Evolutionary conservation across 2,329 filamentous ascomycete species (phyloP), one percentile per base, ranked within the genome.

Genomic region (Paracoccidioides brasiliensis): DNA sequence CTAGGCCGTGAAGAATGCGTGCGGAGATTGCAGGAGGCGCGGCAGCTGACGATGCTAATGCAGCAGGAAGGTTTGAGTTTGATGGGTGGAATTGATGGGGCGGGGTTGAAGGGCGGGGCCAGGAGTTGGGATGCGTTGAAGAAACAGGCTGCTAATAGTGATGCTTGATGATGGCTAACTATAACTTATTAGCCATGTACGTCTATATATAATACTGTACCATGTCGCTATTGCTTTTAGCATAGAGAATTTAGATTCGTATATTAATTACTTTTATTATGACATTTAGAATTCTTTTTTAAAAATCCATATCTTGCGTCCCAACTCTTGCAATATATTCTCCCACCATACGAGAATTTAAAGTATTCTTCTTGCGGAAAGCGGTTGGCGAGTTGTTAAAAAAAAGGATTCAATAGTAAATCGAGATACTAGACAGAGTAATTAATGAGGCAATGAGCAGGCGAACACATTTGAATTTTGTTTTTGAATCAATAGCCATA

Each of bases 1-100:
- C 64, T 84, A 28, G 81, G 81, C 0, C 74, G 73, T 49, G 69
- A 75, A 3, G 78, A 80, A 62, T 75, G 73, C 8, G 59, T 78
- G 22, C 63, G 66, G 50, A 69, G 78, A 51, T 59, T 79, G n/a
- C 60, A 67, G 49, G 69, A 74, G 54, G 71, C 74, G 4, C 70
- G 66, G 49, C 55, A 61, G 12, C 51, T 67, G 56, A 72, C 71
- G 15, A 60, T 57, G 51, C 45, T 57, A 40, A 45, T 62, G 10
- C 60, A 58, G 55, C n/a, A 61, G 60, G 33, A 58, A 57, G 52
- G 61, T 51, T 5, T 53, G 54, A 38, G 38, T 40, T 52, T 9
- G 37, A 28, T 4, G 7, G 40, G 54, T 28, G 37, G 51, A 15
- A 55, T 45, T 37, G 52, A 41, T 7, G 58, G 60, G 57, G 58